These are phyloP conservation scores for Epichloe elymi DNA, from an alignment of 2,329 filamentous ascomycete genomes.

Conservation along the genomic window DNA sequence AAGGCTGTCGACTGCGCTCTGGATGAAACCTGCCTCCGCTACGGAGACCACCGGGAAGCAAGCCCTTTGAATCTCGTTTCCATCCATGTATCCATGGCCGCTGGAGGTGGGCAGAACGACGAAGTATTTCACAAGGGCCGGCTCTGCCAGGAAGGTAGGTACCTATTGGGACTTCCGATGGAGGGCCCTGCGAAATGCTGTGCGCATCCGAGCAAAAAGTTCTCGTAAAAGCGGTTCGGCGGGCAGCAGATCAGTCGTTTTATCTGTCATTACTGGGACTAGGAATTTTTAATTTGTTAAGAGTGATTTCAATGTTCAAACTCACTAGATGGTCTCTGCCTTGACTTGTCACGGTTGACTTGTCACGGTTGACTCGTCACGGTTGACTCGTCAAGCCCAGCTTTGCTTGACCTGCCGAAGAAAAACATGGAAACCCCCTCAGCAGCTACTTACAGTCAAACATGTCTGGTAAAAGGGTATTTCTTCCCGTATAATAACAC, in stretches of 20 bases:
- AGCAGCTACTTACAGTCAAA: no score
- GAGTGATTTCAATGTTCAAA: no score
- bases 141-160: not conserved
- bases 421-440: no score
- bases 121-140: not conserved
- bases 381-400: no score
- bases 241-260: not conserved
- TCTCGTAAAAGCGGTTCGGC: slow-evolving; percentile 4
- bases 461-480: no score
- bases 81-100: slow-evolving; percentile 6
- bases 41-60: slow-evolving; percentile 6
- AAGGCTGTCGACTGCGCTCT: slow-evolving; percentile 3
- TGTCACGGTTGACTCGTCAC: no score
- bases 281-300: no score
- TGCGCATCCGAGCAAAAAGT: slow-evolving; percentile 6
- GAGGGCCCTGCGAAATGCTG: slow-evolving; percentile 4
- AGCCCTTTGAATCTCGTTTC: slow-evolving; percentile 6
- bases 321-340: no score
- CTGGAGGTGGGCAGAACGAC: slow-evolving; percentile 1
- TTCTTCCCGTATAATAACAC: no score
- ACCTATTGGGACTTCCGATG: not conserved
- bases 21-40: slow-evolving; percentile 7
- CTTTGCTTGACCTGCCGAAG: no score
- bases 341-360: no score
- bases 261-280: not conserved